Evolutionary conservation across 2,329 filamentous ascomycete species (phyloP), one percentile per base, ranked within the genome.

Genomic region (Gliomastix tumulicola): DNA sequence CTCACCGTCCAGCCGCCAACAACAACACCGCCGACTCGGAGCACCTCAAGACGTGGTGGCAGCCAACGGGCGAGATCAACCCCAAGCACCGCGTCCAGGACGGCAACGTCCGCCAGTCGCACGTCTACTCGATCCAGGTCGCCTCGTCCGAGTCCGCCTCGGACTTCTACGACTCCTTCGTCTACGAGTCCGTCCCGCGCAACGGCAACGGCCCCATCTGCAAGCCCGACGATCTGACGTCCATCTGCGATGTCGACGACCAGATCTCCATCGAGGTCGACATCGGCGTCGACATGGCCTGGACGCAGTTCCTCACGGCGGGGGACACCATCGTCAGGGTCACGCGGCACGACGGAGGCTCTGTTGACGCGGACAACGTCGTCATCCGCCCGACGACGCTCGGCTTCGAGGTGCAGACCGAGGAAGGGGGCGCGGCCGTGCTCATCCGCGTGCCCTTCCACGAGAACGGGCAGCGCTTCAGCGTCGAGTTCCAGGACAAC

Each of bases 121-220:
- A 42, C 34, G 17, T 36, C 11, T 48, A 45, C 35, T 33, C 31
- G 6, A 34, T 47, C 21, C 39, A 45, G 20, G 36, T 47, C 5
- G 40, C 38, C 17, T 13, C 35, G 4, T 25, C 38, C 15, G 28
- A 34, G 12, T n/a, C 12, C 4, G 16, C 36, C 6, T 11, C 15
- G 9, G 17, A 21, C 3, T 49, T 49, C 22, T 40, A 46, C 27
- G 44, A 55, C 35, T 59, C 57, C 3, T 61, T 61, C 34, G 56
- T 56, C 9, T 59, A 60, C 37, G 55, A 61, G 41, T 40, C 47
- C 21, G 59, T 61, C 21, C 57, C 57, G 0, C 43, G 56, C 12
- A 60, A 57, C 40, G 57, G 57, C n/a, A 55, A 55, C 32, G 53
- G 50, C 10, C 48, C 53, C 13, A 55, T 57, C 25, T 44, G 41